Percentiles rank a stretch among this genome's conserved stretches.
Evolutionary conservation across 2,329 filamentous ascomycete genomes (phyloP).

Genomic region (Fusarium clavum): DNA sequence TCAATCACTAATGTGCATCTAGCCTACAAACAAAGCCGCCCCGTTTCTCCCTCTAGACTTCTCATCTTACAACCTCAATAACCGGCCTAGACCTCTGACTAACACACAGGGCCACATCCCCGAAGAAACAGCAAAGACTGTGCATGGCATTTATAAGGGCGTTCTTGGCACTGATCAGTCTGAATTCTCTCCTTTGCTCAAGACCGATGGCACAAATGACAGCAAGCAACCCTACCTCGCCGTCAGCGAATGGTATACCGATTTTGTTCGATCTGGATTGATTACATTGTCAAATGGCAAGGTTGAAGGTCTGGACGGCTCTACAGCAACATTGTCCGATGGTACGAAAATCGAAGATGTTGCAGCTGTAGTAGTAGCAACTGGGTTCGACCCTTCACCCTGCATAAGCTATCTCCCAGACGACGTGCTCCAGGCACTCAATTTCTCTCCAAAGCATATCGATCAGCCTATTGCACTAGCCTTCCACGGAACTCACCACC

Average conservation of each 20-base stretch:
- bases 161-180: constrained; percentile 67
- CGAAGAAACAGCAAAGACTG: constrained; percentile 64
- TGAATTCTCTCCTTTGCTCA: constrained; percentile 58
- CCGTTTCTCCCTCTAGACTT: constrained; percentile 80
- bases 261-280: constrained; percentile 76
- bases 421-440: constrained; percentile 66
- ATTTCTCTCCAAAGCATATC: constrained; percentile 65
- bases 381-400: constrained; percentile 75
- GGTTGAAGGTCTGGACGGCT: constrained; percentile 50
- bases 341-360: constrained; percentile 63
- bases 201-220: constrained; percentile 54
- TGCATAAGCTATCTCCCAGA: constrained; percentile 73
- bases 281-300: constrained; percentile 66
- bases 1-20: neutral
- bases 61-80: constrained; percentile 75
- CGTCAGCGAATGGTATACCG: constrained; percentile 77
- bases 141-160: constrained; percentile 63
- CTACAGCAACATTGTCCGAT: constrained; percentile 51
- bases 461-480: constrained; percentile 74
- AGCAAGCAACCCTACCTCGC: constrained; percentile 72
- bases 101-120: constrained; percentile 75
- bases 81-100: constrained; percentile 67
- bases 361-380: constrained; percentile 77
- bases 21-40: constrained; percentile 62
- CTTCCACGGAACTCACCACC: constrained; percentile 73